Base-by-base conservation (phyloP, 2,329 filamentous ascomycete genomes). In the Ceratocystiopsis brevicomis region DNA sequence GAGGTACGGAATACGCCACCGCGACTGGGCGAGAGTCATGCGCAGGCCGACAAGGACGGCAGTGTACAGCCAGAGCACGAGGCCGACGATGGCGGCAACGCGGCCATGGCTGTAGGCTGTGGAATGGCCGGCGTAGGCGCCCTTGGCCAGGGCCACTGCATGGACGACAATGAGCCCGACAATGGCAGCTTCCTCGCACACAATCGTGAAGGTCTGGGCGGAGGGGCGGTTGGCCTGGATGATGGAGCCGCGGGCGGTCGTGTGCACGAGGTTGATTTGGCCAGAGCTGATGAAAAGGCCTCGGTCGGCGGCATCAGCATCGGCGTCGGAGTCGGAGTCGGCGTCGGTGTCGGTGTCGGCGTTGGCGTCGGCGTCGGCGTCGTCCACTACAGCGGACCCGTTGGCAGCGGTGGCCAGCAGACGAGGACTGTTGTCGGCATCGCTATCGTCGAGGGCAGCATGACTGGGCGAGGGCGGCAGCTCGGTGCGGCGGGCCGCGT, bases 1-100 rank as follows among this genome's bases (percentile, higher is more conserved):
- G 10, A 96, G 64, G 46, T 72, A 69, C 10, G 81, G 78, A 14
- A 90, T 57, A 59, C 58, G 71, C 71, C 63, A 84, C 68, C 66
- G 74, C 53, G 62, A 74, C 61, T 64, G 75, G 59, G 59, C 78
- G 61, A 68, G 74, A 61, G 61, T 77, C 53, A 95, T 64, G 33
- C 90, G 78, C 38, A 86, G 62, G 17, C 76, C 72, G 14, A 78
- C 78, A 46, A 98, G 69, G 15, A 77, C 61, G 25, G 88, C 66
- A 36, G 87, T 73, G 57, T 96, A 98, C 42, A 73, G 60, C 88
- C 90, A 96, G 30, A 75, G 75, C 12, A 75, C 60, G 33, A 94
- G 64, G 41, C 78, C 78, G 3, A 76, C 72, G 41, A 81, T 65
- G 11, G 77, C 73, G 19, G 77, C 74, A 44, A 75, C 71, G 36